A percentile compares a stretch with the other conserved stretches of the same genome.
phyloP scores from a whole-genome alignment of 2,329 filamentous ascomycete species.

The Apiospora sp. region DNA sequence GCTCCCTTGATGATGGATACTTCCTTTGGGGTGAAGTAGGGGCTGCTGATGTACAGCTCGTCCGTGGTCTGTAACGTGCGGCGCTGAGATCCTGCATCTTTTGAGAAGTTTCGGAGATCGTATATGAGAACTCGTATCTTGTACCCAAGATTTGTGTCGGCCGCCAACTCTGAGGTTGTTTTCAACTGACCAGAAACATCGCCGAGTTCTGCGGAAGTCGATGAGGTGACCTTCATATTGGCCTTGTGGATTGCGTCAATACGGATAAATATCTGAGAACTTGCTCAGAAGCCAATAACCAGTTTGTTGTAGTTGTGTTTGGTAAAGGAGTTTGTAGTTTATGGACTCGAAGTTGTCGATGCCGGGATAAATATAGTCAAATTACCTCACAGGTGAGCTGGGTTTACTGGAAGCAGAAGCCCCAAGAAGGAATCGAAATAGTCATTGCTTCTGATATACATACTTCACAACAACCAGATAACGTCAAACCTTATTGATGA shows the following conservation, averaged over 20 bases:
- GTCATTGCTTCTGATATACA: too few species aligned
- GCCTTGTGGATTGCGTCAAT: neutral
- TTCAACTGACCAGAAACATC: neutral
- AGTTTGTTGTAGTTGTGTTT: neutral
- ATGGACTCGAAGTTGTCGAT: too few species aligned
- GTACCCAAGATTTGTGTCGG: neutral
- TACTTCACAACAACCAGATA: too few species aligned
- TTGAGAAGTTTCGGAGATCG: neutral
- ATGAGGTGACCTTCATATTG: neutral
- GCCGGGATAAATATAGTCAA: too few species aligned
- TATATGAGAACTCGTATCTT: neutral
- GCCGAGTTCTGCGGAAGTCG: neutral
- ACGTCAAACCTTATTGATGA: too few species aligned
- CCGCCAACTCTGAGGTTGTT: neutral
- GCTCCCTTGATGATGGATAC: conserved; percentile 12
- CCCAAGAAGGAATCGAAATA: too few species aligned
- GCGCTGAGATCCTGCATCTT: neutral
- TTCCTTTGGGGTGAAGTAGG: neutral
- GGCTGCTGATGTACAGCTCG: neutral
- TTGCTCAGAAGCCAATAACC: neutral
- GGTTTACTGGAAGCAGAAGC: too few species aligned
- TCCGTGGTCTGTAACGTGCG: neutral
- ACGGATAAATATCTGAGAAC: neutral
- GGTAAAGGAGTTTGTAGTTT: too few species aligned
- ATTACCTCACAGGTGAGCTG: too few species aligned